phyloP scores from a whole-genome alignment of 2,329 filamentous ascomycete species.

The Dactylellina leptospora region DNA sequence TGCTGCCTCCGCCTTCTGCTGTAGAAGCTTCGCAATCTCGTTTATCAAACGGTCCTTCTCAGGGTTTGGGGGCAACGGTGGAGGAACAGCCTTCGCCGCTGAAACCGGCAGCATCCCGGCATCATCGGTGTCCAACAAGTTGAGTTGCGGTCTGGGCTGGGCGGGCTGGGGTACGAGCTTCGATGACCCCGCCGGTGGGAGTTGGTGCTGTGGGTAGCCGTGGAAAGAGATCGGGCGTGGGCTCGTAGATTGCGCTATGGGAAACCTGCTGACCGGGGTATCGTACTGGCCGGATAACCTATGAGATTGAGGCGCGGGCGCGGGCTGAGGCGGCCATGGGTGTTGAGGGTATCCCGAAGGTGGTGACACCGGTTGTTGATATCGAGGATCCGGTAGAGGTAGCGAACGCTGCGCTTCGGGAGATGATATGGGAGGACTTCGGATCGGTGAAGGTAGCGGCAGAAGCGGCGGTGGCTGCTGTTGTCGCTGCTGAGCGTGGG shows the following conservation, averaged over 20 bases:
- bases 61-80: conserved; percentile 92
- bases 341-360: conserved; percentile 56
- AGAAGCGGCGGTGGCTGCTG: conserved; percentile 55
- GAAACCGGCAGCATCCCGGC: conserved; percentile 12
- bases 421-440: conserved; percentile 8
- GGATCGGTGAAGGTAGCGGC: conserved; percentile 55
- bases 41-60: conserved; percentile 88
- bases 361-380: conserved; percentile 45
- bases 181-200: conserved; percentile 39
- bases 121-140: conserved; percentile 64
- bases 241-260: conserved; percentile 13
- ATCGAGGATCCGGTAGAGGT: conserved; percentile 54
- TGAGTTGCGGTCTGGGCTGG: conserved; percentile 62
- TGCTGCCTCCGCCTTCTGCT: conserved; percentile 73
- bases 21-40: conserved; percentile 76
- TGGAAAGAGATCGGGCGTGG: conserved; percentile 56
- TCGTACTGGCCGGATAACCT: conserved; percentile 41
- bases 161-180: conserved; percentile 62
- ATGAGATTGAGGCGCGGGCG: conserved; percentile 15
- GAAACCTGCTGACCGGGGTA: conserved; percentile 10
- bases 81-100: conserved; percentile 66
- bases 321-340: conserved; percentile 57
- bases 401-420: conserved; percentile 58
- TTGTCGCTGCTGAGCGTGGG: too few species aligned
- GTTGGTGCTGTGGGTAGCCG: conserved; percentile 55